Base-by-base conservation (phyloP, 805 yeast species). In the Candida coleopterorum region DNA sequence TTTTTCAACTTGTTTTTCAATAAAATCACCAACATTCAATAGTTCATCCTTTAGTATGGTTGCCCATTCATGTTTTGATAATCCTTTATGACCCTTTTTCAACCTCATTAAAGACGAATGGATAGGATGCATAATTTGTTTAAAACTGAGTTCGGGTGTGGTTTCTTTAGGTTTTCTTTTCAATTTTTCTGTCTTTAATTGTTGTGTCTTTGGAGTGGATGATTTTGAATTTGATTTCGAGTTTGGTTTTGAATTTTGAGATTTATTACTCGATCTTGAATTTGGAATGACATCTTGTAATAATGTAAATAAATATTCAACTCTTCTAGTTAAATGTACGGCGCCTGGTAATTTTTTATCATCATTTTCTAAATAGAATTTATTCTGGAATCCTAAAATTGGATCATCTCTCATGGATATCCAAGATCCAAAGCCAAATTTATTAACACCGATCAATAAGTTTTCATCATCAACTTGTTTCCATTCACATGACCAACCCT, bases 361-460 rank as follows among this genome's bases (percentile, higher is more conserved):
- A 31, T 57, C 55, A 12, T 47, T 44, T 37, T 75, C 81, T 48
- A 93, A 68, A 51, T 78, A 93, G 46, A 93, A 64, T 65, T 87
- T 93, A 48, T 87, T 86, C 43, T 86, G 84, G 42, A 93, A 68
- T 9, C 88, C 89, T 40, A 93, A 70, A 35, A 86, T 73, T 2
- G 98, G 97, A 61, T 93, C 98, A 62, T 93, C 99, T 53, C 98
- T 72, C 31, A 93, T 89, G 52, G 85, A 89, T 3, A 74, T 56
- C 98, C 98, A 93, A 1, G 96, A 81, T 12, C 97, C 97, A 58
- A 87, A 89, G 0, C 99, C 99, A 60, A 89, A 89, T 60, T 86
- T 88, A 52, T 75, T 74, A 16, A 90, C 84, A 45, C 99, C 99
- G 24, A 85, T 76, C 42, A 93, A 58, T 37, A 93, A 69, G 78